Base-by-base conservation (phyloP, 257 asterid species). In the Fraxinus pennsylvanica region DNA sequence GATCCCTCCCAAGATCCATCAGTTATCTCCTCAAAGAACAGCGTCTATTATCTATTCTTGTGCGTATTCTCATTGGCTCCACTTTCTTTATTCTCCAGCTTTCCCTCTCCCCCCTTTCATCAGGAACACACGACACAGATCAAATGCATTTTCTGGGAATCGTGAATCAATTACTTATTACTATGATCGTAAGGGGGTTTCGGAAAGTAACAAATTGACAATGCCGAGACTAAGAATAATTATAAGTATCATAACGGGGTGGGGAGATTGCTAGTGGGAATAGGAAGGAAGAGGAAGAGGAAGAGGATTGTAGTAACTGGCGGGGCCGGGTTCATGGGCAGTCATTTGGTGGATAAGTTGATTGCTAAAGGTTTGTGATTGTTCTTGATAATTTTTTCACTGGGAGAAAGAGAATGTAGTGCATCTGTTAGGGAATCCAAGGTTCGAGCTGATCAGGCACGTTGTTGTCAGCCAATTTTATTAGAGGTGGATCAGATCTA, bases 291-390 rank as follows among this genome's bases (percentile, higher is more conserved):
- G 87, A 79, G 92, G 86, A 85, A 84, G 87, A 81, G 92, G 86
- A 85, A 84, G 87, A 81, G 96, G 79, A 83, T 91, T 14, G 91
- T 89, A 17, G 94, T 91, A 1, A 91, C 96, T 1, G 94, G 94
- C 17, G 96, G 96, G 30, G 93, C 96, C 9, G 96, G 96, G 5
- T 91, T 91, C 68, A 92, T 91, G 3, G 94, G 94, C 63, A 91
- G 96, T 67, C 96, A 91, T 91, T 81, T 91, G 87, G 96, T 91
- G 68, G 96, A 91, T 81, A 89, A 89, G 82, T 76, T 91, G 82
- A 80, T 89, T 30, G 89, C 33, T 30, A 30, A 2, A 30, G 33
- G 3, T 30, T 1, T 73, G 96, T 91, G 71, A 91, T 91, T 35
- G 94, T 89, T 19, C 82, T 91, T 68, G 96, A 91, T 77, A 91